phyloP scores from a whole-genome alignment of 345 rosid genomes.

The Eucalyptus erythrocorys region DNA sequence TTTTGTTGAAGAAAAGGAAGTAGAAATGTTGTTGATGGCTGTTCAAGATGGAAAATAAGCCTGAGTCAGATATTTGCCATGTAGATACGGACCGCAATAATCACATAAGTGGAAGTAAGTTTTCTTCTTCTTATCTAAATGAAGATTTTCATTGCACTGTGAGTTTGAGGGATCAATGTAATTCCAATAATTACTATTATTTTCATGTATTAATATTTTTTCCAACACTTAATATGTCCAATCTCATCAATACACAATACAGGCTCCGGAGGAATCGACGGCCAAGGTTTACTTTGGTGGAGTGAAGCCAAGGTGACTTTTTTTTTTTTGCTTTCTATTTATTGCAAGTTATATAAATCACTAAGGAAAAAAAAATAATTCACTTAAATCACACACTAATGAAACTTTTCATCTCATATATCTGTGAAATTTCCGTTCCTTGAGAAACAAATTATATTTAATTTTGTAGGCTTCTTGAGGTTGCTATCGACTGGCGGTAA shows the following conservation, averaged over 20 bases:
- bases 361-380: background rate
- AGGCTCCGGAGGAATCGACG: background rate
- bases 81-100: accelerated
- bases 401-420: background rate
- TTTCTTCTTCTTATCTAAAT: too few species aligned
- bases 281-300: background rate
- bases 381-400: background rate
- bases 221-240: background rate
- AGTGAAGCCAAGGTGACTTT: background rate
- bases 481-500: background rate
- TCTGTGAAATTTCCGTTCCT: too few species aligned
- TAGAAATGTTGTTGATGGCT: too few species aligned
- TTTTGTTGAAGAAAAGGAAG: background rate
- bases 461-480: background rate
- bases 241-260: background rate
- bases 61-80: too few species aligned
- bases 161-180: too few species aligned
- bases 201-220: too few species aligned
- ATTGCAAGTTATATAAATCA: background rate
- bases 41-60: too few species aligned
- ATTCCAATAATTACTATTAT: too few species aligned
- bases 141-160: too few species aligned
- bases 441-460: background rate
- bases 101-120: too few species aligned
- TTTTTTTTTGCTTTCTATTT: background rate